Evolutionary conservation across 2,329 filamentous ascomycete genomes (phyloP), one percentile per base, ranked within the genome.

Genomic region (Falciphora oryzae): DNA sequence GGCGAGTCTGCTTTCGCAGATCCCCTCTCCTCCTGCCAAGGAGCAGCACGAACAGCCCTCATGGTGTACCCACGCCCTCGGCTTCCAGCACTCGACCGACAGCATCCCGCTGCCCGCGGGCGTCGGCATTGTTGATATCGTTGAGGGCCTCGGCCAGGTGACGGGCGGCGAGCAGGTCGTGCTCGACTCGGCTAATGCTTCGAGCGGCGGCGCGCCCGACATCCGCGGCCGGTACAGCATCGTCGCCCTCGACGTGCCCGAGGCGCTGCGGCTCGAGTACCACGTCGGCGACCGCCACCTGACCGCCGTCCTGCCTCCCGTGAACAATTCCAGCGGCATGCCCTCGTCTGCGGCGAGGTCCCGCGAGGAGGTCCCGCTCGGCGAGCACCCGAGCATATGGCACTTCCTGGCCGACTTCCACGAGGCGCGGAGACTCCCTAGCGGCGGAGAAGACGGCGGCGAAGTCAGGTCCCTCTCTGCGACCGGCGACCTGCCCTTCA

Each of bases 201-300:
- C 74, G 65, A 79, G 79, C 53, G 71, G 29, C 59, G 76, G 68
- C n/a, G 73, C 74, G 1, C 71, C 76, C 1, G 79, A 81, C 65
- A 80, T 83, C 1, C 76, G 80, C 61, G 89, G 89, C 2, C 80
- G 86, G 60, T 91, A 86, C 72, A 93, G 89, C 72, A 91, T 96
- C 68, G 83, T 96, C 63, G 91, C 88, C 0, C 76, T 92, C 0
- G 81, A 88, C 13, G 81, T 89, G 1, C 80, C 81, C 22, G 75
- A 84, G 44, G 82, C 86, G 0, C 68, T 83, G 66, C 82, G 81
- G 8, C 71, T 89, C n/a, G 82, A 87, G 69, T 84, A 89, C 67
- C 80, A 79, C 31, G 79, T 80, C 2, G 82, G 81, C 1, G 78
- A 82, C n/a, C 66, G 75, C 25, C 76, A 75, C 62, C 74, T 75